phyloP scores from a whole-genome alignment of 202 grass and related monocot species.

The Carex arenaria region DNA sequence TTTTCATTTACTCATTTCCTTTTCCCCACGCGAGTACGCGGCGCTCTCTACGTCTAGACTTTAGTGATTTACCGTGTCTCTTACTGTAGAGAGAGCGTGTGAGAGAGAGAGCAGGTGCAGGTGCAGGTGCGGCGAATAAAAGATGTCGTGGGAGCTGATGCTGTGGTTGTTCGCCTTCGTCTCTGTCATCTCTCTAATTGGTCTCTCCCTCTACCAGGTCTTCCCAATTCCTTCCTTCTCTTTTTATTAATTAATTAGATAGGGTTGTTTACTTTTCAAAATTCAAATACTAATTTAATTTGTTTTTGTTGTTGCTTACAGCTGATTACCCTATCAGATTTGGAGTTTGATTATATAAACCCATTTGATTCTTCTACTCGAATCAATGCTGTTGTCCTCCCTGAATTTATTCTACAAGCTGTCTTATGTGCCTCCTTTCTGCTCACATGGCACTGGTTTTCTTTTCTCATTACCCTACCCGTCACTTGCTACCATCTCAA shows the following conservation, averaged over 20 bases:
- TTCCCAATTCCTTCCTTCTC: slow-evolving; percentile 8
- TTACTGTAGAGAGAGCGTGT: background rate
- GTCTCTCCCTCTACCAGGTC: slow-evolving; percentile 74
- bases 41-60: no score
- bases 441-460: slow-evolving; percentile 74
- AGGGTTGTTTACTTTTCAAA: no score
- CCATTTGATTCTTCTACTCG: slow-evolving; percentile 84
- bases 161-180: slow-evolving; percentile 82
- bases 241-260: no score
- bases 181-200: slow-evolving; percentile 65
- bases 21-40: no score
- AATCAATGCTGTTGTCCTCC: slow-evolving; percentile 74
- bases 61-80: no score
- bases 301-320: background rate
- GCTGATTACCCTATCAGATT: slow-evolving; percentile 84
- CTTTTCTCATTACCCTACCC: slow-evolving; percentile 69
- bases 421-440: slow-evolving; percentile 64
- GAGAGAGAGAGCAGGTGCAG: background rate
- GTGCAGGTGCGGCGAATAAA: no score
- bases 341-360: slow-evolving; percentile 97
- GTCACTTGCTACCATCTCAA: slow-evolving; percentile 90
- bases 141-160: slow-evolving; percentile 47
- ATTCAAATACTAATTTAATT: no score
- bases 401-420: slow-evolving; percentile 74
- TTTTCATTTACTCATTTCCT: no score